Base-by-base conservation (phyloP, 108 stramenopile species). In the Mayamaea pseudoterrestris region DNA sequence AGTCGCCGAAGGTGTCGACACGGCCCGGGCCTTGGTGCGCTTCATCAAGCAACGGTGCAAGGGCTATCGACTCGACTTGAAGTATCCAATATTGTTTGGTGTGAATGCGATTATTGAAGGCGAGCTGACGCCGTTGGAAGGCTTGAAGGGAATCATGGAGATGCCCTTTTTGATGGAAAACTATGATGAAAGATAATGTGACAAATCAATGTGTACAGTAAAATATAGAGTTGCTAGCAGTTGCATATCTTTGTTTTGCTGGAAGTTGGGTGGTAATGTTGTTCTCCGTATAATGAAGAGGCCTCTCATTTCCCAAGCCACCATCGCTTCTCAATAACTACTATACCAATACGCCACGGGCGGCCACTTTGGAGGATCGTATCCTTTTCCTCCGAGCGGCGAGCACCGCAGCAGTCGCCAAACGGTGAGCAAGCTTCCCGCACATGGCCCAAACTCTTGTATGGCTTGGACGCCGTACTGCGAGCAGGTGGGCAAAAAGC, bases 1-100 rank as follows among this genome's bases (percentile, higher is more conserved):
- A 72, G 95, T 97, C 1, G 93, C 93, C 16, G 96, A 97, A 50
- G 96, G 96, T 27, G 93, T 95, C 0, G 91, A 89, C 47, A 97
- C 96, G 5, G 72, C 89, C 12, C 65, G 89, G 32, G 93, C 96
- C 12, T 67, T 97, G 6, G 92, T 88, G 22, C 68, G 80, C 29
- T 69, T 97, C 53, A 95, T 97, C 58, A 83, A 93, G 56, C 61
- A 52, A 39, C 69, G 66, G 36, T 86, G 82, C 63, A 80, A 84
- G 43, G 86, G 93, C 32, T 93, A 93, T 60, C 66, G 90, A 39
- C 65, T 93, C 52, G 96, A 97, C 66, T 65, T 94, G 31, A 93
- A 97, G 58, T 97, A 82, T 64, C 93, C 96, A 6, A 97, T 97
- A 64, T 65, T 97, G 49, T 93, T 93, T 76, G 94, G 93, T 26